Conservation (phyloP, 1,284 basidiomycete species). For the Schizophyllum amplum region DNA sequence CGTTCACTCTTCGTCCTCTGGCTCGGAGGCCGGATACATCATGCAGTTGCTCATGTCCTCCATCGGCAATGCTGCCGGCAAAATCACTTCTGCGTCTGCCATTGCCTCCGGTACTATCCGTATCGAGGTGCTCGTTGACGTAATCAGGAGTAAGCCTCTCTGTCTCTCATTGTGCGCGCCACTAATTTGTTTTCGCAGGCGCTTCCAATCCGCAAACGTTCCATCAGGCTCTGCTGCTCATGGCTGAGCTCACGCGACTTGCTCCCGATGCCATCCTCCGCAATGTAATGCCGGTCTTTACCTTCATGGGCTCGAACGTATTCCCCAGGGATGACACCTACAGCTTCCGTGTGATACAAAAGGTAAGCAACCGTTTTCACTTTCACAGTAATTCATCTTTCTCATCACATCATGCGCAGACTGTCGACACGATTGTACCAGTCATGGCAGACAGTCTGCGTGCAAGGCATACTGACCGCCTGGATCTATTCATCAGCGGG, state of each 20-base stretch:
- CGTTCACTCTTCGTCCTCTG: constrained; percentile 41
- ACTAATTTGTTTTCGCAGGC: constrained; percentile 32
- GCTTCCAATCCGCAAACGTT: constrained; percentile 92
- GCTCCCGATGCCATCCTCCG: constrained; percentile 89
- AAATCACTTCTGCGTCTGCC: constrained; percentile 41
- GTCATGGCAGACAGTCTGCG: constrained; percentile 80
- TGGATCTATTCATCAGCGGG: constrained; percentile 60
- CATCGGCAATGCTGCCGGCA: constrained; percentile 61
- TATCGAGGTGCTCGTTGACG: constrained; percentile 78
- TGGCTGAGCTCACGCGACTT: constrained; percentile 78
- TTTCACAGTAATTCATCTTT: not conserved
- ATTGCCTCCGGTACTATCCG: constrained; percentile 46
- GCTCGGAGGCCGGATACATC: constrained; percentile 69
- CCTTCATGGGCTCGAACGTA: constrained; percentile 96
- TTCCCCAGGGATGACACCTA: constrained; percentile 96
- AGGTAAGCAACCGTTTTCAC: constrained; percentile 39
- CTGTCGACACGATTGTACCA: constrained; percentile 88
- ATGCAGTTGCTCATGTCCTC: constrained; percentile 83
- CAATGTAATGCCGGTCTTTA: constrained; percentile 98
- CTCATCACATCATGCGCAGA: constrained; percentile 36
- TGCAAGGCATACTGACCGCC: constrained; percentile 37
- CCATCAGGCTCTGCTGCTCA: constrained; percentile 87
- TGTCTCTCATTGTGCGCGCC: constrained; percentile 2
- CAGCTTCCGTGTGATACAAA: constrained; percentile 92
- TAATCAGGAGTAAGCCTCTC: constrained; percentile 64